phyloP scores from a whole-genome alignment of 2,329 filamentous ascomycete genomes.

The Eutypa lata region DNA sequence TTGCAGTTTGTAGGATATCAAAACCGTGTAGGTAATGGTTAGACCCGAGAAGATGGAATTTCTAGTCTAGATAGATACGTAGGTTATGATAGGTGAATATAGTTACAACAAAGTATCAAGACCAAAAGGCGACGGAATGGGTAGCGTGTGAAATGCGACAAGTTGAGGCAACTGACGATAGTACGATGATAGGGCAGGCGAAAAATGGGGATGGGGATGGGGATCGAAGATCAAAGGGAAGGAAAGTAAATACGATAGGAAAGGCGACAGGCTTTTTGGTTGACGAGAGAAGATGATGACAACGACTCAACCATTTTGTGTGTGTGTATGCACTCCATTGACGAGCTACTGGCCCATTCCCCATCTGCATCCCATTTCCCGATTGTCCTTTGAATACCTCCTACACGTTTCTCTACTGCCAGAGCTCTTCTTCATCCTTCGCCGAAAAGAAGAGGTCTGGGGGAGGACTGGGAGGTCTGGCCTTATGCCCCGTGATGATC shows the following conservation, averaged over 20 bases:
- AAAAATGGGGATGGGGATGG: background rate
- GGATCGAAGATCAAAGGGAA: background rate
- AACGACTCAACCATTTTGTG: background rate
- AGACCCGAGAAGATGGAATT: too few relatives aligned
- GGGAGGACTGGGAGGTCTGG: background rate
- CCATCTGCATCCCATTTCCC: background rate
- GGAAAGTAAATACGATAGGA: background rate
- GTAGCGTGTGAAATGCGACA: background rate
- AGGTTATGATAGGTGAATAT: background rate
- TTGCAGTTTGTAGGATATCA: constrained; percentile 4
- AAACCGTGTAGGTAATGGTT: background rate
- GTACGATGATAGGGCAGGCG: background rate
- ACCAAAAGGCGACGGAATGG: background rate
- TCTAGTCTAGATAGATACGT: background rate
- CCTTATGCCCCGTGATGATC: background rate
- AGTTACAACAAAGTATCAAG: background rate
- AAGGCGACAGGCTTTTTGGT: background rate
- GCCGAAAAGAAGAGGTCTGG: background rate
- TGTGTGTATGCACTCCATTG: background rate
- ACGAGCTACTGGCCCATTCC: background rate
- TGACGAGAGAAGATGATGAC: background rate
- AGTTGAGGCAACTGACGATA: constrained; percentile 1
- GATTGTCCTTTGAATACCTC: background rate
- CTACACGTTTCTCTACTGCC: background rate
- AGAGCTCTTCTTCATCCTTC: background rate